Conservation (phyloP, 768 basidiomycete genomes). For the Trametes punicea region DNA sequence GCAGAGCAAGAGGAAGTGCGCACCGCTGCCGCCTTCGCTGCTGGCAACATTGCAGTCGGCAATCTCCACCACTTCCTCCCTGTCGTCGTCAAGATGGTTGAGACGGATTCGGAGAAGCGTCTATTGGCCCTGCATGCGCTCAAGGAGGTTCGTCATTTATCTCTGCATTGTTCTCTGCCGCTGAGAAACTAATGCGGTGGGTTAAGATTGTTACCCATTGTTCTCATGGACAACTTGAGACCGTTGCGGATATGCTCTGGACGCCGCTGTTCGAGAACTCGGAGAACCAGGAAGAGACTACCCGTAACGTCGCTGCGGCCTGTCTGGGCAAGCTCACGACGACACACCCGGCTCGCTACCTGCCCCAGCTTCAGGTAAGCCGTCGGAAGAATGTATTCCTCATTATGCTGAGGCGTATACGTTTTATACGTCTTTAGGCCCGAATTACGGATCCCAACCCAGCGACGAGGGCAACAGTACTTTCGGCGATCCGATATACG, state of each 20-base stretch:
- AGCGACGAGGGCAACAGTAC: constrained; percentile 79
- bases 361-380: constrained; percentile 86
- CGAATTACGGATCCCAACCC: constrained; percentile 68
- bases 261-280: constrained; percentile 88
- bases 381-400: background rate
- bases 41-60: constrained; percentile 95
- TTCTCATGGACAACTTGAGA: constrained; percentile 77
- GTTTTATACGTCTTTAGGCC: too few species aligned
- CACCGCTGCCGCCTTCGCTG: constrained; percentile 91
- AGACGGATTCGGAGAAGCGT: constrained; percentile 74
- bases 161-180: background rate
- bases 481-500: constrained; percentile 87
- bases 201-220: constrained; percentile 95
- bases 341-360: constrained; percentile 84
- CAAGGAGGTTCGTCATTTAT: constrained; percentile 64
- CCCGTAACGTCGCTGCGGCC: constrained; percentile 92
- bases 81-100: constrained; percentile 71
- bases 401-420: background rate
- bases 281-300: constrained; percentile 85
- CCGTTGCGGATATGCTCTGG: constrained; percentile 89
- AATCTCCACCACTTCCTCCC: constrained; percentile 87
- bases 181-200: constrained; percentile 34
- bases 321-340: constrained; percentile 95
- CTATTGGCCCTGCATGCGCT: constrained; percentile 87
- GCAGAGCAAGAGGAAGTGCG: constrained; percentile 83